phyloP scores from a whole-genome alignment of 2,329 filamentous ascomycete species.

The Epichloe uncinata region DNA sequence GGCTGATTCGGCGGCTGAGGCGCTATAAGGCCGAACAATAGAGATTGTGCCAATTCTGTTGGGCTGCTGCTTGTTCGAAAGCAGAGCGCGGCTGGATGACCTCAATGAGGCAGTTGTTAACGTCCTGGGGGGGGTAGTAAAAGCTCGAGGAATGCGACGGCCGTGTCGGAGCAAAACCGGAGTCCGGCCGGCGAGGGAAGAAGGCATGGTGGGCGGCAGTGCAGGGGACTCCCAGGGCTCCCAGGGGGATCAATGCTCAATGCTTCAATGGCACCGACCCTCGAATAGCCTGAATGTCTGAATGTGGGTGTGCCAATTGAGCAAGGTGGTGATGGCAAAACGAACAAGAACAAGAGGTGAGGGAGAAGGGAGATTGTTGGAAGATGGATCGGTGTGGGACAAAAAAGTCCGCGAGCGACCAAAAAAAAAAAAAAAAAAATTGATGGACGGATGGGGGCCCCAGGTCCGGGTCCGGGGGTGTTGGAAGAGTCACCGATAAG shows the following conservation, averaged over 20 bases:
- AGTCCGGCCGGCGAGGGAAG: constrained; percentile 40
- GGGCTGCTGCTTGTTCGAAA: constrained; percentile 15
- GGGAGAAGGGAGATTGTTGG: constrained; percentile 2
- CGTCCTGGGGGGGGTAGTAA: constrained; percentile 30
- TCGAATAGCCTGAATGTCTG: constrained; percentile 18
- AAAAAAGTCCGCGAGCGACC: neutral
- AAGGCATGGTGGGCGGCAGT: constrained; percentile 27
- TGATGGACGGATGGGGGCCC: neutral
- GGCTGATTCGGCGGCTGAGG: constrained; percentile 46
- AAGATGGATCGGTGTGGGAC: constrained; percentile 9
- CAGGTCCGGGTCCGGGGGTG: neutral
- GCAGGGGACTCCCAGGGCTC: constrained; percentile 18
- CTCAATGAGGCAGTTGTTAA: constrained; percentile 25
- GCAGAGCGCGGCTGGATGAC: constrained; percentile 19
- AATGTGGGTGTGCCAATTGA: constrained; percentile 18
- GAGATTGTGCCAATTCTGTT: constrained; percentile 37
- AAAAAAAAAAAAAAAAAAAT: constrained; percentile 12
- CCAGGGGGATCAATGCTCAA: constrained; percentile 18
- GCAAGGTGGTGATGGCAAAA: constrained; percentile 7
- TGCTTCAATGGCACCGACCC: constrained; percentile 19
- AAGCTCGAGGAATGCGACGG: constrained; percentile 32
- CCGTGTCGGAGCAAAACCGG: constrained; percentile 44
- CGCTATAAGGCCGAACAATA: constrained; percentile 27
- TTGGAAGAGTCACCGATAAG: too few species aligned
- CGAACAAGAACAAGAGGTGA: neutral